These are phyloP conservation scores for Microsporum canis DNA, from an alignment of 2,329 filamentous ascomycete genomes.

Conservation along the genomic window DNA sequence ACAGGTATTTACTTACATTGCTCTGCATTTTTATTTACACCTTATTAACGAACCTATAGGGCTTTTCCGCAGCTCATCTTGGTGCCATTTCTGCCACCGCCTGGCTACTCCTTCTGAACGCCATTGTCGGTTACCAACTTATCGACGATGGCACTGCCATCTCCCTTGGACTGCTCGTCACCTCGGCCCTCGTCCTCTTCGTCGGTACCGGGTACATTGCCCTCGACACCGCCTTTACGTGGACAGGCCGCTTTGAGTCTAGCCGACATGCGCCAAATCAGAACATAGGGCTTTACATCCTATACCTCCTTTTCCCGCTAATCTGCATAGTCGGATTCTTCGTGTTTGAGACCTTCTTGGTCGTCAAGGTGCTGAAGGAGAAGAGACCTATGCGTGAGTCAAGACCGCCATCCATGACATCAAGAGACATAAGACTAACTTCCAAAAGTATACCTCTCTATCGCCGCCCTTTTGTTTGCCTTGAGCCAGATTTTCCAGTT, in stretches of 20 bases:
- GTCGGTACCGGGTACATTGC: conserved; percentile 91
- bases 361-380: conserved; percentile 77
- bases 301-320: conserved; percentile 83
- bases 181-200: conserved; percentile 61
- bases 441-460: conserved; percentile 55
- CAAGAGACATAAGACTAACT: background rate
- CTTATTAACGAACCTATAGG: conserved; percentile 40
- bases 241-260: conserved; percentile 65
- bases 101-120: conserved; percentile 88
- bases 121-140: conserved; percentile 82
- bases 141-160: conserved; percentile 84
- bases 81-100: conserved; percentile 76
- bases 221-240: conserved; percentile 79
- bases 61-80: conserved; percentile 80
- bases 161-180: conserved; percentile 63
- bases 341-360: conserved; percentile 69
- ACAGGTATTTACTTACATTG: conserved; percentile 33
- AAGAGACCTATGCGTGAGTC: conserved; percentile 69
- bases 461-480: conserved; percentile 70
- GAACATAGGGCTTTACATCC: conserved; percentile 78
- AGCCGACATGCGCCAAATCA: conserved; percentile 49
- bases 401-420: background rate
- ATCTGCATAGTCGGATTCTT: conserved; percentile 84
- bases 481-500: conserved; percentile 95
- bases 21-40: background rate